Conservation (phyloP, 805 yeast species). For the Metschnikowia cerradonensis region DNA sequence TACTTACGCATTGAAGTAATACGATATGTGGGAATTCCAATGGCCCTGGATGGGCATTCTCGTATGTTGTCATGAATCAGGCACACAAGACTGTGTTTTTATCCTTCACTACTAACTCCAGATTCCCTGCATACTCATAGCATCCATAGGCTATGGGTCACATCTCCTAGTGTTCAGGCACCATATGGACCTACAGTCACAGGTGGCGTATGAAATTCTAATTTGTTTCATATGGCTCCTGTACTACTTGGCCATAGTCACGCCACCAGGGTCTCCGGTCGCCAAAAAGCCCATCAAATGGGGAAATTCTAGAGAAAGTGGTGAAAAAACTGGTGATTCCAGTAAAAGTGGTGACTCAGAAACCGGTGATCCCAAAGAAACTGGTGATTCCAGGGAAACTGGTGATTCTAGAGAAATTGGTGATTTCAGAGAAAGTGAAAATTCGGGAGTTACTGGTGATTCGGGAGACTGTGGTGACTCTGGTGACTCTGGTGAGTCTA, state of each 20-base stretch:
- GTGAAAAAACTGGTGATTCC: no score
- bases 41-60: conserved; percentile 19
- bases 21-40: conserved; percentile 17
- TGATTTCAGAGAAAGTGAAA: no score
- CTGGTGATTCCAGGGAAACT: no score
- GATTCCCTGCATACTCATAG: conserved; percentile 65
- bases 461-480: no score
- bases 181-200: conserved; percentile 36
- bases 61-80: conserved; percentile 8
- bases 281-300: conserved; percentile 22
- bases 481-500: no score
- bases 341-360: no score
- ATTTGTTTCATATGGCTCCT: conserved; percentile 67
- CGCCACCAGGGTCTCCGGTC: conserved; percentile 52
- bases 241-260: conserved; percentile 63
- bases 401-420: no score
- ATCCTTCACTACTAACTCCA: conserved; percentile 19
- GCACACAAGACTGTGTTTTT: no score
- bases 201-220: conserved; percentile 44
- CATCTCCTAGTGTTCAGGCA: conserved; percentile 52
- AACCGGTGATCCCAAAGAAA: no score
- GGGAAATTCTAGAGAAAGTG: no score
- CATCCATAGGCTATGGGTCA: conserved; percentile 57
- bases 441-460: no score
- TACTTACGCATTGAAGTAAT: not conserved